phyloP scores from a whole-genome alignment of 1,284 basidiomycete species.

The Irpex rosettiformis region DNA sequence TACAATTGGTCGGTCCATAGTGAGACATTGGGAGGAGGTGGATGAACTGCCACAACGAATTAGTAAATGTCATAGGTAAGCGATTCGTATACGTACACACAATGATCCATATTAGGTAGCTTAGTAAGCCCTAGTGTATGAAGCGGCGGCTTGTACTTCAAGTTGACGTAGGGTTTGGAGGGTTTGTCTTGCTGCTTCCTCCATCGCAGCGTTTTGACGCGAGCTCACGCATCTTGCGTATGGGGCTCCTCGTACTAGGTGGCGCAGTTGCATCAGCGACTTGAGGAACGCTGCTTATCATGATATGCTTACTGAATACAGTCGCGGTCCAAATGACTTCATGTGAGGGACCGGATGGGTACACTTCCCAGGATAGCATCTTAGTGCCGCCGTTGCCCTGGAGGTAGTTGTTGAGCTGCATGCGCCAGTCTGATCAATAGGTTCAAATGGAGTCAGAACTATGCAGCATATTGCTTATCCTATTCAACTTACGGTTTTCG shows the following conservation, averaged over 20 bases:
- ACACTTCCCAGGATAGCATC: conserved; percentile 26
- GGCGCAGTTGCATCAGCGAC: background rate
- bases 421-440: conserved; percentile 27
- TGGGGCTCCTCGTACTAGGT: conserved; percentile 26
- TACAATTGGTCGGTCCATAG: background rate
- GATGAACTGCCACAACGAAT: background rate
- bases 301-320: conserved; percentile 24
- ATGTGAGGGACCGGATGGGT: conserved; percentile 27
- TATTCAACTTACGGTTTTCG: conserved; percentile 18
- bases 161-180: conserved; percentile 10
- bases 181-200: conserved; percentile 30
- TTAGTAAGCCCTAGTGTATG: conserved; percentile 19
- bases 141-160: conserved; percentile 18
- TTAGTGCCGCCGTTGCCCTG: conserved; percentile 27
- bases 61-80: background rate
- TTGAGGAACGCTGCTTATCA: background rate
- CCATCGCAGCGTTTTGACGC: conserved; percentile 25
- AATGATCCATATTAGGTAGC: conserved; percentile 3
- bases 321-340: conserved; percentile 29
- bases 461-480: background rate
- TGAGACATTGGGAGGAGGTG: background rate
- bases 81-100: background rate
- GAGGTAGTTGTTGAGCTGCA: conserved; percentile 34
- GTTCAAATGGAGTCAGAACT: background rate
- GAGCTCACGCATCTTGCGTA: conserved; percentile 23